phyloP scores from a whole-genome alignment of 75 land plant genomes.

The Cupressus sempervirens region DNA sequence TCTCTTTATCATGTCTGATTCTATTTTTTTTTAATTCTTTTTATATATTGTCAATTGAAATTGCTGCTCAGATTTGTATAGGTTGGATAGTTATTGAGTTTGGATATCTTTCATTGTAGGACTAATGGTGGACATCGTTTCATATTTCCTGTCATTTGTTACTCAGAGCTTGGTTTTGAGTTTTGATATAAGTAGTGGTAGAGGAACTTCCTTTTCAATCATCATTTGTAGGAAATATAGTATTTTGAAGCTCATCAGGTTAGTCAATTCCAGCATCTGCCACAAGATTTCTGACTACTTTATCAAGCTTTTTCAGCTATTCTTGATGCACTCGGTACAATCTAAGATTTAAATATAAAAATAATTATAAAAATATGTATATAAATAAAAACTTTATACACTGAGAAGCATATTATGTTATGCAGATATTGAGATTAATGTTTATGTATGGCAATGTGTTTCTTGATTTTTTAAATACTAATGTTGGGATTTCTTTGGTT shows the following conservation, averaged over 20 bases:
- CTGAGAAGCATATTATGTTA: background rate
- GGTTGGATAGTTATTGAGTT: no score
- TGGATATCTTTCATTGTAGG: no score
- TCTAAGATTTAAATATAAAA: background rate
- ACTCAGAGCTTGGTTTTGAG: no score
- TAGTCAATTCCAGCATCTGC: background rate
- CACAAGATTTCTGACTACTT: background rate
- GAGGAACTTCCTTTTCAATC: no score
- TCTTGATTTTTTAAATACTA: background rate
- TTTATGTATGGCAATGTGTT: background rate
- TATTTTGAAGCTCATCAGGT: background rate
- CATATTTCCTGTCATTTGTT: no score
- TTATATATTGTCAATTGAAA: no score
- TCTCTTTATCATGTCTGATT: no score
- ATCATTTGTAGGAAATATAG: background rate
- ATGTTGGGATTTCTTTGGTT: background rate
- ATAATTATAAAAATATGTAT: no score
- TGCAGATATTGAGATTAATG: background rate
- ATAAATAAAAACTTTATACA: background rate
- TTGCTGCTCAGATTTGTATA: no score
- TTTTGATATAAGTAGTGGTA: no score
- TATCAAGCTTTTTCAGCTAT: background rate
- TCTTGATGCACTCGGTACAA: background rate
- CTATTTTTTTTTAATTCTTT: no score
- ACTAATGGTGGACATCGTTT: no score